Percentiles rank a stretch among this genome's conserved stretches.
These are phyloP conservation scores for Scleromitrula shiraiana DNA, from an alignment of 2,329 filamentous ascomycete genomes.

Conservation along the genomic window DNA sequence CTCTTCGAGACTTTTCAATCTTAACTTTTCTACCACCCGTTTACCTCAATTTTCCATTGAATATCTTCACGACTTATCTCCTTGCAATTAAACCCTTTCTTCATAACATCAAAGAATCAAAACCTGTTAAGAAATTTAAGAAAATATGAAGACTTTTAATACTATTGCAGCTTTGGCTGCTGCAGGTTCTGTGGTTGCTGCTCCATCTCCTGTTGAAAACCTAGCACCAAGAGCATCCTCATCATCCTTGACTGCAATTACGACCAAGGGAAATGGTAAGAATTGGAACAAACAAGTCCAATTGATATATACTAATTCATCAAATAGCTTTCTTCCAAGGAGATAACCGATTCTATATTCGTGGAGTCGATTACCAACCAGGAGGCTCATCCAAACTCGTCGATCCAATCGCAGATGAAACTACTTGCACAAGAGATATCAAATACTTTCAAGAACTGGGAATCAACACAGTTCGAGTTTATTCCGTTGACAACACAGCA, in stretches of 20 bases:
- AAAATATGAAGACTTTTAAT: slow-evolving; percentile 26
- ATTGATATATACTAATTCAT: slow-evolving; percentile 3
- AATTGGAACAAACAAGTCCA: not conserved
- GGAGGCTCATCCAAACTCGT: slow-evolving; percentile 51
- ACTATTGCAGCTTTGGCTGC: slow-evolving; percentile 25
- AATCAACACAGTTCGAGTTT: slow-evolving; percentile 65
- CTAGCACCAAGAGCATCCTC: slow-evolving; percentile 17
- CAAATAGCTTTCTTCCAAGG: slow-evolving; percentile 27
- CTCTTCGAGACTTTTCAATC: slow-evolving; percentile 17
- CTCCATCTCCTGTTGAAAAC: slow-evolving; percentile 17
- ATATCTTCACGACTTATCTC: not conserved
- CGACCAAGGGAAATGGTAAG: slow-evolving; percentile 29
- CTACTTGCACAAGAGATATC: slow-evolving; percentile 56
- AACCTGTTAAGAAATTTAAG: not conserved
- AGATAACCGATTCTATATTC: slow-evolving; percentile 42
- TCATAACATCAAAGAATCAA: not conserved
- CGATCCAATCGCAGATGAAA: slow-evolving; percentile 55
- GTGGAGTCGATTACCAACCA: slow-evolving; percentile 55
- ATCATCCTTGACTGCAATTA: slow-evolving; percentile 21
- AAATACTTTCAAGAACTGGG: slow-evolving; percentile 60
- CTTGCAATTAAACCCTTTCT: not conserved
- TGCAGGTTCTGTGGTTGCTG: slow-evolving; percentile 16
- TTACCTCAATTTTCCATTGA: too few relatives aligned
- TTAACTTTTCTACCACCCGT: slow-evolving; percentile 5
- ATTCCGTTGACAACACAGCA: slow-evolving; percentile 63